Conservation (phyloP, 805 yeast genomes). For the Saccharomycopsis guyanensis region DNA sequence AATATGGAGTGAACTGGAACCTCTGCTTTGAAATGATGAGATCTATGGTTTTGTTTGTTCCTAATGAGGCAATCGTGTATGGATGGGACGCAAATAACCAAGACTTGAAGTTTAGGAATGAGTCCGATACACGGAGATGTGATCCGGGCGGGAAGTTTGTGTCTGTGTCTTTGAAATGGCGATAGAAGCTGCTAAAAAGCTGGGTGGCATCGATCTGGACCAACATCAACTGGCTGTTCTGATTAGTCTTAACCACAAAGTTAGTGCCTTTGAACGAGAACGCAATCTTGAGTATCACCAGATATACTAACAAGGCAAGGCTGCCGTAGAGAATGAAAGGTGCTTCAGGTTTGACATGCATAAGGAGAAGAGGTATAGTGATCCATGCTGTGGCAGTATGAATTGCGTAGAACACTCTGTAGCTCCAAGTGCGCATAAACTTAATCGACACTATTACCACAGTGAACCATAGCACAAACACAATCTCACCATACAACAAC, state of each 20-base stretch:
- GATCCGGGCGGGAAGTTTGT: constrained; percentile 41
- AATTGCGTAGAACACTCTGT: constrained; percentile 45
- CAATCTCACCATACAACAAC: constrained; percentile 48
- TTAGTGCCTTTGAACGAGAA: neutral
- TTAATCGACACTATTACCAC: constrained; percentile 42
- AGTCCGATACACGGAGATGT: constrained; percentile 45
- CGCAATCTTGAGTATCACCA: constrained; percentile 28
- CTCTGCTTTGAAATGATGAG: constrained; percentile 41
- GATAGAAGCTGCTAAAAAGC: neutral
- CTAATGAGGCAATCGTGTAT: constrained; percentile 46
- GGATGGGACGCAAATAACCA: constrained; percentile 62
- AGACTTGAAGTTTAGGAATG: constrained; percentile 32
- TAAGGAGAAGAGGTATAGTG: constrained; percentile 37
- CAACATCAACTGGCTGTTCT: neutral
- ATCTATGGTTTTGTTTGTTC: constrained; percentile 33
- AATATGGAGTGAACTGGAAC: constrained; percentile 12
- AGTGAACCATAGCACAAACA: constrained; percentile 30
- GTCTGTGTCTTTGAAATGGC: too few species aligned
- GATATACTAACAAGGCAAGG: constrained; percentile 30
- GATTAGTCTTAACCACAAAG: neutral
- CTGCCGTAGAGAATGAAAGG: constrained; percentile 28
- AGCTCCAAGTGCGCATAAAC: constrained; percentile 41
- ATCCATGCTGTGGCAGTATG: constrained; percentile 47
- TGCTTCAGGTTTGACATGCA: constrained; percentile 71
- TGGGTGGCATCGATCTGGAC: neutral